Base-by-base conservation (phyloP, 192 early-diverging fungal genomes). In the Coemansia sp. region DNA sequence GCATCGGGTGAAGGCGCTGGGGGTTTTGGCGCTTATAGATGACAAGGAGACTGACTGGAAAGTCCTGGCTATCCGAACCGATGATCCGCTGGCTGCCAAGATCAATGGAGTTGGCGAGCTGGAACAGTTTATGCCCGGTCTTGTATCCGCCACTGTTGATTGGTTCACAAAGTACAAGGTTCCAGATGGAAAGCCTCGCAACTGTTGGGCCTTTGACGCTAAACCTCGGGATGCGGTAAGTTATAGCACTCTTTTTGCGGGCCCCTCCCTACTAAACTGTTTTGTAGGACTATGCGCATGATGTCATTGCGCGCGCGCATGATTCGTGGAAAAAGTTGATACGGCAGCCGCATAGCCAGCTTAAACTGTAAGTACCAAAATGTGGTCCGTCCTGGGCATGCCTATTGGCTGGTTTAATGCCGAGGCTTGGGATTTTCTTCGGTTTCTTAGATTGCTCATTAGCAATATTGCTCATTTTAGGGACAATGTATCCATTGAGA, bases 161-260 rank as follows among this genome's bases (percentile, higher is more conserved):
- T 99, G 94, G 94, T 97, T 99, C 89, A 89, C 93, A 66, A 94
- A 94, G 81, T 97, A 99, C 91, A 97, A 99, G 83, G 96, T 96
- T 68, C 96, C 96, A 47, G 94, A 99, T 85, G 96, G 95, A 56
- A 97, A 97, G 87, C 93, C 92, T 52, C 92, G 91, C 82, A 99
- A 99, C 86, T 84, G 88, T 78, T 97, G 97, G 81, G 96, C 96
- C 47, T 99, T 99, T 84, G 86, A 77, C 55, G 88, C 84, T 51
- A 89, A 80, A 91, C 93, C 82, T 86, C 83, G 14, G 4, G 54
- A 57, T 19, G 49, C 31, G 20, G 55, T 48, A 47, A 55, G 53
- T 55, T 26, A 4, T 26, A 26, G 23, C 23, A 4, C 23, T 9
- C 9, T 46, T 12, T 46, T 16, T 5, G 23, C 1, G 4, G 13